Evolutionary conservation across 371 early-diverging fungal species (phyloP).

Genomic region (Nematocida sp.): DNA sequence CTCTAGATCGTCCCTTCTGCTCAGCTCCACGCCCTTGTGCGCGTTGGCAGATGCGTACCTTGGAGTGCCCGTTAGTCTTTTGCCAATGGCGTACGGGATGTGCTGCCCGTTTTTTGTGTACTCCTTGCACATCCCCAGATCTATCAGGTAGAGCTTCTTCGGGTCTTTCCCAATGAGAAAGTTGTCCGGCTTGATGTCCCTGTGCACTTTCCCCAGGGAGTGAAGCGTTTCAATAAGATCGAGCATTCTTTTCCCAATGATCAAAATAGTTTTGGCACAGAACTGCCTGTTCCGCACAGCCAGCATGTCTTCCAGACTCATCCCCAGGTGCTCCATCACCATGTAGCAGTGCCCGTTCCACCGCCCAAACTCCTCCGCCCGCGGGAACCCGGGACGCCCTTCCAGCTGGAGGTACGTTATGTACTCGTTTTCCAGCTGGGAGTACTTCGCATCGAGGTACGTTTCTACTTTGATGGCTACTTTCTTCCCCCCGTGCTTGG

Average conservation of each 20-base stretch:
- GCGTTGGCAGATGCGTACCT: constrained; percentile 96
- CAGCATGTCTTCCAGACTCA: constrained; percentile 51
- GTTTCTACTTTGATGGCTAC: constrained; percentile 74
- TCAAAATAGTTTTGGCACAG: constrained; percentile 47
- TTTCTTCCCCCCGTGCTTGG: constrained; percentile 72
- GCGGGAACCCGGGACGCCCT: constrained; percentile 50
- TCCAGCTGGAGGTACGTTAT: constrained; percentile 41
- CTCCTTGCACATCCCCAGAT: constrained; percentile 95
- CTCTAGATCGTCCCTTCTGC: constrained; percentile 96
- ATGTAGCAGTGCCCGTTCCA: constrained; percentile 42
- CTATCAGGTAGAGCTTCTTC: constrained; percentile 87
- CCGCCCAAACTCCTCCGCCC: constrained; percentile 49
- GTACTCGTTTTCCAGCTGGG: constrained; percentile 59
- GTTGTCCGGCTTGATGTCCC: constrained; percentile 74
- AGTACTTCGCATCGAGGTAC: background rate
- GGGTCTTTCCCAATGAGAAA: constrained; percentile 69
- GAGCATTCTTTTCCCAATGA: constrained; percentile 64
- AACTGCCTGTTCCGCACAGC: constrained; percentile 47
- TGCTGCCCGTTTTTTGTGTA: constrained; percentile 90
- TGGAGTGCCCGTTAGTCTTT: constrained; percentile 95
- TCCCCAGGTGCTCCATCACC: constrained; percentile 55
- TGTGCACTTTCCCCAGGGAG: constrained; percentile 69
- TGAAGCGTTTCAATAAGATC: constrained; percentile 68
- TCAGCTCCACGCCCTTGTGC: constrained; percentile 92
- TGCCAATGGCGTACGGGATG: constrained; percentile 89